Evolutionary conservation across 495 filamentous ascomycete species (phyloP).

Genomic region (Aspergillus mulundensis): DNA sequence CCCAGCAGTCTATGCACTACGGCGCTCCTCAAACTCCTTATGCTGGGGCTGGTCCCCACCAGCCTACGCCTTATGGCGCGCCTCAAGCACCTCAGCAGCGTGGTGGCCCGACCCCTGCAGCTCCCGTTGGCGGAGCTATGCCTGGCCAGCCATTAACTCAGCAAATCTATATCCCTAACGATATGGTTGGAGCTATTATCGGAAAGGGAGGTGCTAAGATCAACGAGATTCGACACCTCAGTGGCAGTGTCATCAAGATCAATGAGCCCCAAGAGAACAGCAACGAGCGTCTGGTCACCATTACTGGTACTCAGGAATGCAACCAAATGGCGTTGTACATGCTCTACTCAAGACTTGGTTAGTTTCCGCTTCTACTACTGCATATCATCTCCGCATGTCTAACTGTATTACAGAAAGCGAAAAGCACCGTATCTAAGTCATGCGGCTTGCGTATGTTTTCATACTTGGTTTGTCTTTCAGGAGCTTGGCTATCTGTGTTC

Average conservation of each 20-base stretch:
- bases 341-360: conserved; percentile 95
- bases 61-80: conserved; percentile 59
- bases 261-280: conserved; percentile 99
- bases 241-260: conserved; percentile 98
- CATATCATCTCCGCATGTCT: conserved; percentile 19
- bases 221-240: conserved; percentile 95
- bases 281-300: conserved; percentile 95
- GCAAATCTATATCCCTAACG: conserved; percentile 98
- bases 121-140: conserved; percentile 71
- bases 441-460: conserved; percentile 9
- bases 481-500: conserved; percentile 11
- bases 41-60: conserved; percentile 71
- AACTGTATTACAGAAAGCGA: conserved; percentile 63
- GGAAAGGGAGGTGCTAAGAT: conserved; percentile 99
- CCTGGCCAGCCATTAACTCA: conserved; percentile 89
- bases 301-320: conserved; percentile 95
- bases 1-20: conserved; percentile 67
- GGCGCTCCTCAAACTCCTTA: conserved; percentile 64
- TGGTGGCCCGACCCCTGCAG: conserved; percentile 47
- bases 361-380: conserved; percentile 37
- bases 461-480: conserved; percentile 12
- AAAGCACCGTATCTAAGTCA: conserved; percentile 64
- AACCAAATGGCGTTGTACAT: conserved; percentile 99
- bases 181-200: conserved; percentile 99
- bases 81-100: conserved; percentile 58